These are phyloP conservation scores for Hortiboletus flavorubellus DNA, from an alignment of 768 basidiomycete genomes.

Conservation along the genomic window DNA sequence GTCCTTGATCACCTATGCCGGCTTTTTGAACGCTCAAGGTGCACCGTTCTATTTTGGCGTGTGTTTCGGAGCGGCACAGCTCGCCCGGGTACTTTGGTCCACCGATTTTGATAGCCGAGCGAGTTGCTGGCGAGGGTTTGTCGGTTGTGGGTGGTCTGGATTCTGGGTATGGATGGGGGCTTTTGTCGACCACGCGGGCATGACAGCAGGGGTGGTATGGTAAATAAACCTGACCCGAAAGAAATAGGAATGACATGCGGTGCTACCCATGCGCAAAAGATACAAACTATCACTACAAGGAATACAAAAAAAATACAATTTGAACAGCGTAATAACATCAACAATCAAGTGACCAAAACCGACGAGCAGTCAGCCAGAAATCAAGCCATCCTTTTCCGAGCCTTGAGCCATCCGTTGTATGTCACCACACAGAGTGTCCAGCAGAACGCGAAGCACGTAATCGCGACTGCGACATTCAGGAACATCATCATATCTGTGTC, in stretches of 20 bases:
- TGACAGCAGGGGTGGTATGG: constrained; percentile 13
- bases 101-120: constrained; percentile 73
- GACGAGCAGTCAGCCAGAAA: neutral
- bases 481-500: constrained; percentile 83
- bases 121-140: constrained; percentile 91
- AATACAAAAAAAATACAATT: neutral
- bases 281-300: neutral
- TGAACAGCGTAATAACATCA: neutral
- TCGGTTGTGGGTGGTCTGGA: constrained; percentile 83
- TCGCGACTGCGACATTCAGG: constrained; percentile 77
- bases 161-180: constrained; percentile 87
- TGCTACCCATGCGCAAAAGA: neutral
- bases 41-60: constrained; percentile 78
- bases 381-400: constrained; percentile 31
- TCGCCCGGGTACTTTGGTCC: constrained; percentile 67
- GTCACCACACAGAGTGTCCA: constrained; percentile 76
- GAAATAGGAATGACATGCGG: neutral
- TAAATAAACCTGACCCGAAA: neutral
- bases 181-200: constrained; percentile 56
- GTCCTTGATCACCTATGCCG: constrained; percentile 73
- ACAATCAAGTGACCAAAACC: neutral
- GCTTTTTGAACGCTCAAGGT: constrained; percentile 74
- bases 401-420: constrained; percentile 79
- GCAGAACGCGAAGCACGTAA: constrained; percentile 82
- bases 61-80: constrained; percentile 68